Evolutionary conservation across 768 basidiomycete species (phyloP).

Genomic region (Crepidotus variabilis): DNA sequence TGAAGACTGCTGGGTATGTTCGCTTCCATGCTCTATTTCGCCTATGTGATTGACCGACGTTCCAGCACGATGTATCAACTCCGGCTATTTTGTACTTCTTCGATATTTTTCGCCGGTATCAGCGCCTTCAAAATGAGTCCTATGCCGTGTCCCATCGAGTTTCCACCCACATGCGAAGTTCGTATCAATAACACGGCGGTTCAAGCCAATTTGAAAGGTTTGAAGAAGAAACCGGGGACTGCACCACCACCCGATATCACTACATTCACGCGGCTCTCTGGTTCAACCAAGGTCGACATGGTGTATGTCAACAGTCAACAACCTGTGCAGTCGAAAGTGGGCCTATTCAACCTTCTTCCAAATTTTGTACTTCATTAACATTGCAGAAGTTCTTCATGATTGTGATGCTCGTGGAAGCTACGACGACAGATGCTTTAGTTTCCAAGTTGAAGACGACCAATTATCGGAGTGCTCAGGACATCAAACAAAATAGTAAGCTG

Average conservation of each 20-base stretch:
- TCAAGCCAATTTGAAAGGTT: constrained; percentile 76
- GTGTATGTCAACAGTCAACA: constrained; percentile 88
- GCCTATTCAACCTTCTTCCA: not conserved
- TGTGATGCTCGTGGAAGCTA: constrained; percentile 81
- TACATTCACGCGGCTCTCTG: constrained; percentile 35
- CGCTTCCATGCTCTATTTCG: constrained; percentile 5
- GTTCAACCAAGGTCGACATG: constrained; percentile 75
- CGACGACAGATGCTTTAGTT: constrained; percentile 66
- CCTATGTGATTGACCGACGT: constrained; percentile 5
- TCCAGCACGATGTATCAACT: constrained; percentile 71
- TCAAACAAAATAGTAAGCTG: constrained; percentile 63
- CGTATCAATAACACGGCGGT: constrained; percentile 73
- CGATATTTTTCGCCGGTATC: constrained; percentile 57
- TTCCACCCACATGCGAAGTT: constrained; percentile 89
- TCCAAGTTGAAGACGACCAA: constrained; percentile 66
- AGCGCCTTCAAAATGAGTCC: constrained; percentile 49
- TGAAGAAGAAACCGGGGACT: constrained; percentile 94
- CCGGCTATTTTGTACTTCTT: constrained; percentile 87
- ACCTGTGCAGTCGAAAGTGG: constrained; percentile 70
- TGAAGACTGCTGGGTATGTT: constrained; percentile 53
- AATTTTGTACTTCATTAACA: constrained; percentile 1
- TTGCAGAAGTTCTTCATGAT: constrained; percentile 83
- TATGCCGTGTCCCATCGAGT: constrained; percentile 77
- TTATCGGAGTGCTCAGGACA: constrained; percentile 57
- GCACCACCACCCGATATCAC: constrained; percentile 81